These are phyloP conservation scores for Dovyalis caffra DNA, from an alignment of 345 rosid species.

Conservation along the genomic window DNA sequence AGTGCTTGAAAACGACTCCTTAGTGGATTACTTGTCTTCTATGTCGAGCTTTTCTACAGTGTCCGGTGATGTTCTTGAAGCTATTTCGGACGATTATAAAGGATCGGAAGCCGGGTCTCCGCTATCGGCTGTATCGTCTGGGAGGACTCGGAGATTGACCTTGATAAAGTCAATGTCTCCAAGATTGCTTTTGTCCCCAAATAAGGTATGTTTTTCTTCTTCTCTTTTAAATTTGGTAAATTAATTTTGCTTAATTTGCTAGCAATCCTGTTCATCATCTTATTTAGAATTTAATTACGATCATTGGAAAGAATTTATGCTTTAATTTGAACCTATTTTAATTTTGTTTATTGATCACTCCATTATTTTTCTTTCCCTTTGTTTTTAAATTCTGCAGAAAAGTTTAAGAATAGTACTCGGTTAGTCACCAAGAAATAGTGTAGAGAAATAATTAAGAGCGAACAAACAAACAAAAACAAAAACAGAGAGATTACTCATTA, in stretches of 20 bases:
- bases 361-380: background rate
- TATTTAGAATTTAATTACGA: background rate
- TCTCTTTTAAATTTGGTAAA: background rate
- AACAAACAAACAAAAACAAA: too few relatives aligned
- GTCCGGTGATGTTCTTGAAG: slow-evolving; percentile 30
- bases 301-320: too few relatives aligned
- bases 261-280: background rate
- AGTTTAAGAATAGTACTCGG: background rate
- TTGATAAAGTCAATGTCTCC: slow-evolving; percentile 38
- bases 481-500: too few relatives aligned
- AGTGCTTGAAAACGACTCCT: slow-evolving; percentile 34
- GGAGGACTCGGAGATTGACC: slow-evolving; percentile 44
- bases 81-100: slow-evolving; percentile 35
- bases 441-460: too few relatives aligned
- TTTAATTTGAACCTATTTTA: too few relatives aligned
- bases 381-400: too few relatives aligned
- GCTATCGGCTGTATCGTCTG: slow-evolving; percentile 25
- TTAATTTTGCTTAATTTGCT: background rate
- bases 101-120: slow-evolving; percentile 45
- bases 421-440: too few relatives aligned
- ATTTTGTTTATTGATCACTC: background rate
- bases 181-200: slow-evolving; percentile 26
- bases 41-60: slow-evolving; percentile 58
- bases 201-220: slow-evolving; percentile 41
- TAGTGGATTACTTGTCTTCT: slow-evolving; percentile 49